Base-by-base conservation (phyloP, 2,329 filamentous ascomycete genomes). In the Echinosphaeria canescens region DNA sequence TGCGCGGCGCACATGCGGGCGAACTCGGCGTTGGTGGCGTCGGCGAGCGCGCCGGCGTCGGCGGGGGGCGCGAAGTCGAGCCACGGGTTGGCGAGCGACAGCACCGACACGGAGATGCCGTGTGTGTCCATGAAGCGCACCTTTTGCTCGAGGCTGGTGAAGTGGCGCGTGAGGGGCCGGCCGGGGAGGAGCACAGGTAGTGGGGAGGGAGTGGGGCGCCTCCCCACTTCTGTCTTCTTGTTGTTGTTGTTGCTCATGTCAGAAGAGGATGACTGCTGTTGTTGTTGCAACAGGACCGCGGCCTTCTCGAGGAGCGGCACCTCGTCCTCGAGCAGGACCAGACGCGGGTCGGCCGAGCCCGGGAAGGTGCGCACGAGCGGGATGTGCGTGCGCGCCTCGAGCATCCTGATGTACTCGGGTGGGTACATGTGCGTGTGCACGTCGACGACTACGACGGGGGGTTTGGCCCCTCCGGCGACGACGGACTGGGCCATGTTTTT, bases 41-140 rank as follows among this genome's bases (percentile, higher is more conserved):
- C 42, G 1, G 80, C 80, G 26, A 72, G 68, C 16, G 49, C 43
- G 2, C 61, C 63, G 0, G 78, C 75, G 35, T 73, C 63, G 4
- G 53, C 44, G 0, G 65, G 42, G 8, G 55, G 43, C 1, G 92
- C 50, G 42, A 91, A 93, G 48, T 93, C 84, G 3, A 93, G 62
- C 84, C 84, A 93, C 0, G 84, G 84, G 42, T 93, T 93, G 10
- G 84, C 84, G 13, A 92, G 67, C 1, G 79, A 88, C 34, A 93
- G 69, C 27, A 92, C 76, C 2, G 78, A 88, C 34, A 75, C 69
- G 46, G 75, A 64, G 44, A 93, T 92, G 28, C 54, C 54, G 50
- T 93, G 84, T 11, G 59, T 64, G 44, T 81, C 62, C 84, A 93
- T 93, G 51, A 93, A 92, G 26, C 67, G 59, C 10, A 92, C 59